Evolutionary conservation across 106 monocot genomes (phyloP).

Genomic region (Dendrobium huoshanense): DNA sequence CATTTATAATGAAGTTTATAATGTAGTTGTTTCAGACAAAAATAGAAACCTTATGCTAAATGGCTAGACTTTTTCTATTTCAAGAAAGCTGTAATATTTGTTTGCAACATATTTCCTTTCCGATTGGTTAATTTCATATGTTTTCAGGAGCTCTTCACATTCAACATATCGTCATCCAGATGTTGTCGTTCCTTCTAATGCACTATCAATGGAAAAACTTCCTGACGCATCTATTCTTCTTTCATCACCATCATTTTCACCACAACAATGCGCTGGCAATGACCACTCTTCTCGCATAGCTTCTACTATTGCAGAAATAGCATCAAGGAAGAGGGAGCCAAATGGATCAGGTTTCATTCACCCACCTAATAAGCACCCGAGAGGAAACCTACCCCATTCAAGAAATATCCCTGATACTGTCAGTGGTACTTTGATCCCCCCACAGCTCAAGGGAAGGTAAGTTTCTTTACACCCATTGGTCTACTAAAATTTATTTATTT

Average conservation of each 20-base stretch:
- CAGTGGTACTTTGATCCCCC: constrained; percentile 45
- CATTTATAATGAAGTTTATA: too few species aligned
- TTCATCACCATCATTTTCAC: constrained; percentile 31
- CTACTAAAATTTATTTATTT: constrained; percentile 1
- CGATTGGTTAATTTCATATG: neutral
- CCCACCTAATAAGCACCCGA: constrained; percentile 40
- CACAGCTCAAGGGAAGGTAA: constrained; percentile 86
- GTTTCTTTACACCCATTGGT: constrained; percentile 11
- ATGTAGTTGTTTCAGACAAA: too few species aligned
- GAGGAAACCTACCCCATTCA: constrained; percentile 28
- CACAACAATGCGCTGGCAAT: constrained; percentile 14
- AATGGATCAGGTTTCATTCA: constrained; percentile 42
- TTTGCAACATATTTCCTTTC: neutral
- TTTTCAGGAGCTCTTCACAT: neutral
- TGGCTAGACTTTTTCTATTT: neutral
- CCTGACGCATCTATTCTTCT: constrained; percentile 71
- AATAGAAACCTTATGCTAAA: too few species aligned
- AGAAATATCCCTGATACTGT: constrained; percentile 34
- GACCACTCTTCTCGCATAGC: constrained; percentile 40
- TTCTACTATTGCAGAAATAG: constrained; percentile 27
- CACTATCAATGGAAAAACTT: constrained; percentile 38
- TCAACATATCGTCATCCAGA: constrained; percentile 9
- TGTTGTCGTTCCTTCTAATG: constrained; percentile 11
- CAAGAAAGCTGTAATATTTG: neutral
- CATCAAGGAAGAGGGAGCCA: constrained; percentile 59